Conservation (phyloP, 768 basidiomycete genomes). For the Trametes coccinea region DNA sequence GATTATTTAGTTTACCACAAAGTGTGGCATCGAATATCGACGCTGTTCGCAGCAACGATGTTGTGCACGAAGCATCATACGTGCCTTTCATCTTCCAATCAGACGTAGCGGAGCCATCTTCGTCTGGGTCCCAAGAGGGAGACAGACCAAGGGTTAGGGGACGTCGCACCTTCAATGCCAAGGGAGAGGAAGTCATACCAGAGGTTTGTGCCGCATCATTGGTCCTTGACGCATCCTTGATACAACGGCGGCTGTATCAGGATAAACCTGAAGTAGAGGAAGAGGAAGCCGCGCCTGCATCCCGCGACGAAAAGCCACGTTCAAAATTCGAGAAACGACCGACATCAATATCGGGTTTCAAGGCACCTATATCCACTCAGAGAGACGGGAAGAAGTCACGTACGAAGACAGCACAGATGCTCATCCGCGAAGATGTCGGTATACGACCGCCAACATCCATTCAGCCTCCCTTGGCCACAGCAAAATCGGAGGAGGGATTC, state of each 20-base stretch:
- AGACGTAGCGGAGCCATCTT: constrained; percentile 26
- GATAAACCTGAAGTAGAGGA: constrained; percentile 4
- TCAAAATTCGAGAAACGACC: constrained; percentile 15
- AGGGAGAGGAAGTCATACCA: constrained; percentile 47
- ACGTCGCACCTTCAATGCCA: constrained; percentile 52
- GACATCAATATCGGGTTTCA: constrained; percentile 31
- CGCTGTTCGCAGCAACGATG: constrained; percentile 18
- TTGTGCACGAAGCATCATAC: constrained; percentile 61
- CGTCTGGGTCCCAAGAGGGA: background rate
- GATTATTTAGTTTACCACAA: background rate
- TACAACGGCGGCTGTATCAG: background rate
- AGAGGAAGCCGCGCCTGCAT: background rate
- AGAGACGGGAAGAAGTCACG: constrained; percentile 21
- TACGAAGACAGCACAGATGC: constrained; percentile 26
- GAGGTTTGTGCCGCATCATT: constrained; percentile 23
- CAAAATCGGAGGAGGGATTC: constrained; percentile 34
- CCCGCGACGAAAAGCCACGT: constrained; percentile 4
- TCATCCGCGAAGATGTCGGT: constrained; percentile 27
- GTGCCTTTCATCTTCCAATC: constrained; percentile 63
- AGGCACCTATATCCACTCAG: constrained; percentile 17
- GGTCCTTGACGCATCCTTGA: background rate
- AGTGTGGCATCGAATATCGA: background rate
- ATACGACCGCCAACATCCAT: constrained; percentile 13
- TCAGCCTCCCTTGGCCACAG: background rate
- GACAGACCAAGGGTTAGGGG: constrained; percentile 40